Conservation (phyloP, 1,139 yeast genomes). For the Meyerozyma smithsonii region DNA sequence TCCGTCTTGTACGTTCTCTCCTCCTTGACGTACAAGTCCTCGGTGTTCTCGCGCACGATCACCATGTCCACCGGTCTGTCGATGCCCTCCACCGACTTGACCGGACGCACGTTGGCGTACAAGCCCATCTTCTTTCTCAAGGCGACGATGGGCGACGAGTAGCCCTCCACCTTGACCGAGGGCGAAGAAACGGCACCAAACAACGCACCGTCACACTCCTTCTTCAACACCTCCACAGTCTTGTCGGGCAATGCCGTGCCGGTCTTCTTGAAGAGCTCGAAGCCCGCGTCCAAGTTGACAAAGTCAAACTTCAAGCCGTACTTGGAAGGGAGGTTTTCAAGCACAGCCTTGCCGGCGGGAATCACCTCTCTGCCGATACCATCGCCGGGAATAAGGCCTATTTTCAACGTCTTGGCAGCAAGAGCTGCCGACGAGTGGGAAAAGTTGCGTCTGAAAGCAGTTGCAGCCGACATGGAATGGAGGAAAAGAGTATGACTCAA, state of each 20-base stretch:
- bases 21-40: constrained; percentile 92
- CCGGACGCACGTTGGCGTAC: constrained; percentile 97
- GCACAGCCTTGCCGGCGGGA: constrained; percentile 85
- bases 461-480: constrained; percentile 16
- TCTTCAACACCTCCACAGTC: constrained; percentile 75
- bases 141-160: constrained; percentile 97
- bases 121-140: constrained; percentile 90
- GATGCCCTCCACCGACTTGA: constrained; percentile 80
- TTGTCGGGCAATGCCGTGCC: constrained; percentile 94
- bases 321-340: constrained; percentile 73
- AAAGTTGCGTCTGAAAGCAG: constrained; percentile 30
- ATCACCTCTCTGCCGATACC: constrained; percentile 97
- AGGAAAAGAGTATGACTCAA: neutral
- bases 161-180: constrained; percentile 87
- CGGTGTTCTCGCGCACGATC: constrained; percentile 97
- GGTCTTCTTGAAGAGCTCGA: constrained; percentile 84
- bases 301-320: constrained; percentile 80
- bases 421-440: constrained; percentile 24
- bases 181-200: constrained; percentile 98
- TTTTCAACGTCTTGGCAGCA: constrained; percentile 34
- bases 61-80: constrained; percentile 94
- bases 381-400: constrained; percentile 88
- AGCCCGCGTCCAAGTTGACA: constrained; percentile 88
- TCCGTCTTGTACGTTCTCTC: constrained; percentile 63
- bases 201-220: constrained; percentile 91